Evolutionary conservation across 345 rosid species (phyloP), one percentile per base, ranked within the genome.

Genomic region (Acer negundo): DNA sequence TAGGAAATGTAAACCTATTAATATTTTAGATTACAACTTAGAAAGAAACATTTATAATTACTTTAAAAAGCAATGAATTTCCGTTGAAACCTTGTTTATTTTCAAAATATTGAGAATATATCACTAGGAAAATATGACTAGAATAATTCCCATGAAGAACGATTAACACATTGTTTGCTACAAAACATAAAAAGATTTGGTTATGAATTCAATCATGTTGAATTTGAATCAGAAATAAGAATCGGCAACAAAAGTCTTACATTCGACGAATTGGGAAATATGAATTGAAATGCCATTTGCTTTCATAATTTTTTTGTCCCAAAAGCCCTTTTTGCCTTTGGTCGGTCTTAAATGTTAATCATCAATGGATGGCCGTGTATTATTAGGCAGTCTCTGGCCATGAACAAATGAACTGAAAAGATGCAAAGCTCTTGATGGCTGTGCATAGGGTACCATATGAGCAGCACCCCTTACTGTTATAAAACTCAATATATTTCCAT

Each of bases 361-460:
- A 4, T 82, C 76, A 2, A 88, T 77, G 0, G 90, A 62, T 53
- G 85, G 77, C 19, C 49, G 90, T 0, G 97, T 86, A 51, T 79
- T 84, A 63, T 84, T 87, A 0, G 94, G 98, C 78, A 94, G 77
- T 82, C 92, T 87, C 76, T 85, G 82, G 72, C 95, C 94, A 4
- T 64, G 84, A 10, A 91, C 88, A 73, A 94, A 94, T 42, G 91
- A 86, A 61, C 83, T 86, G 82, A 94, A 94, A 78, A 94, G 81
- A 87, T 90, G 97, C 80, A 94, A 76, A 55, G 97, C 91, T 84
- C 95, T 85, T 75, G 97, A 90, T 59, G 97, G 97, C 72, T 95
- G 97, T 9, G 98, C 86, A 49, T 87, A 92, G 0, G 99, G 99
- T 62, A 95, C 99, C 99, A 95, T 95, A 87, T 95, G 99, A 46